These are phyloP conservation scores for Anthoceros angustus DNA, from an alignment of 225 moss, liverwort and hornwort species.

Conservation along the genomic window DNA sequence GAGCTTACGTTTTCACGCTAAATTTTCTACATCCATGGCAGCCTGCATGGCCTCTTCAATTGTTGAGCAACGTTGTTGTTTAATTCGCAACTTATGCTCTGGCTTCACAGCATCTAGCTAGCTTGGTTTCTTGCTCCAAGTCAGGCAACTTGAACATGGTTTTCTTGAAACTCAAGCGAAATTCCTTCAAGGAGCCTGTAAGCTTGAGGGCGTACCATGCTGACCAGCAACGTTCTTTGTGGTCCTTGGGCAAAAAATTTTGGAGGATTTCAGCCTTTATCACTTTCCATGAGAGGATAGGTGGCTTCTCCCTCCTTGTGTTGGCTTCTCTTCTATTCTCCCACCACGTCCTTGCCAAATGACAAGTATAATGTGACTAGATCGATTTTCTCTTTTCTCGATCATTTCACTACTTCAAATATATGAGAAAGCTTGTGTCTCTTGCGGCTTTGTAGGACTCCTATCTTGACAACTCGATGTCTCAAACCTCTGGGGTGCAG, in stretches of 20 bases:
- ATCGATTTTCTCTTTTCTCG: not conserved
- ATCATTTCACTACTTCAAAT: not conserved
- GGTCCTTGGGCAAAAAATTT: not conserved
- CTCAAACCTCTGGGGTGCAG: slow-evolving; percentile 25
- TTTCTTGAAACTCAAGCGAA: not conserved
- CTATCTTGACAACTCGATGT: not conserved
- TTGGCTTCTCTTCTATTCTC: not conserved
- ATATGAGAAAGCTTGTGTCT: not conserved
- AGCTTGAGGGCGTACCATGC: not conserved
- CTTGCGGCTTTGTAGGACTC: not conserved
- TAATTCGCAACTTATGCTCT: not conserved
- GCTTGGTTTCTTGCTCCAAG: not conserved
- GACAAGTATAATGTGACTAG: not conserved
- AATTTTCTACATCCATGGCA: not conserved
- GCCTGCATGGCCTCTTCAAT: not conserved
- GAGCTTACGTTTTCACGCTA: no score
- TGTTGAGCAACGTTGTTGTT: not conserved
- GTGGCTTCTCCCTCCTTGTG: not conserved
- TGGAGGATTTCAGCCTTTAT: not conserved
- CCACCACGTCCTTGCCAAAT: not conserved
- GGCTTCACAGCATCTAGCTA: not conserved
- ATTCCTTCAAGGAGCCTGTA: not conserved
- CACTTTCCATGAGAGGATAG: not conserved
- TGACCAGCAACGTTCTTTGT: not conserved
- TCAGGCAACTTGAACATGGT: not conserved